A percentile compares a stretch with the other conserved stretches of the same genome.
Evolutionary conservation across 1,284 basidiomycete species (phyloP).

Genomic region (Puccinia hordei): DNA sequence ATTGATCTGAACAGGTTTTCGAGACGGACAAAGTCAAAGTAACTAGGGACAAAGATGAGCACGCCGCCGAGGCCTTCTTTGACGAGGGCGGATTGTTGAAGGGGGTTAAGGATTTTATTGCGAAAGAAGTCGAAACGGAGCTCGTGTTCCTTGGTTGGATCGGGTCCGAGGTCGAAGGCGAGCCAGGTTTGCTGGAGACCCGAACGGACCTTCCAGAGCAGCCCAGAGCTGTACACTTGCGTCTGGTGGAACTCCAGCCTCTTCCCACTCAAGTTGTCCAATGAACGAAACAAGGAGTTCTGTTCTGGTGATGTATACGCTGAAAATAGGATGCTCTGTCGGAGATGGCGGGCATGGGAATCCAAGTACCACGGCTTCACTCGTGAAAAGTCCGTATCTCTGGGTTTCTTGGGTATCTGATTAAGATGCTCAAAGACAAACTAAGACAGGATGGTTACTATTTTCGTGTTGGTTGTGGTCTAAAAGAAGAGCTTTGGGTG

Average conservation of each 20-base stretch:
- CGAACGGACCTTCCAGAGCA: not conserved
- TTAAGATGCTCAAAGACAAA: constrained; percentile 84
- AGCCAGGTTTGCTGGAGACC: constrained; percentile 31
- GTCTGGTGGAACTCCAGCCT: constrained; percentile 13
- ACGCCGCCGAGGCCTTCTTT: constrained; percentile 31
- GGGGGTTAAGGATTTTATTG: not conserved
- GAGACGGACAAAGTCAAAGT: constrained; percentile 93
- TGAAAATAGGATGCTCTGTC: constrained; percentile 86
- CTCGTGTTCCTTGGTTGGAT: not conserved
- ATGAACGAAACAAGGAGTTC: not conserved
- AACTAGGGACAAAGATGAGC: constrained; percentile 80
- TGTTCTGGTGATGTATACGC: constrained; percentile 63
- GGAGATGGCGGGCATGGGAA: constrained; percentile 77
- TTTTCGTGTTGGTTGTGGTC: not conserved
- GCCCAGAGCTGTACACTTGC: not conserved
- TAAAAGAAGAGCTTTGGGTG: no score
- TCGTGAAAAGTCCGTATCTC: constrained; percentile 91
- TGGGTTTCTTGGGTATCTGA: constrained; percentile 84
- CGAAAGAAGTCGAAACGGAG: constrained; percentile 3
- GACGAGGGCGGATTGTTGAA: constrained; percentile 14
- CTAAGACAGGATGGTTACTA: constrained; percentile 56
- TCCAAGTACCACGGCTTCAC: constrained; percentile 98
- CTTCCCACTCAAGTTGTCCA: constrained; percentile 37
- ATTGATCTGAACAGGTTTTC: constrained; percentile 79
- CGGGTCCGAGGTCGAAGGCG: not conserved